Conservation (phyloP, 345 rosid genomes). For the Linum trigynum region DNA sequence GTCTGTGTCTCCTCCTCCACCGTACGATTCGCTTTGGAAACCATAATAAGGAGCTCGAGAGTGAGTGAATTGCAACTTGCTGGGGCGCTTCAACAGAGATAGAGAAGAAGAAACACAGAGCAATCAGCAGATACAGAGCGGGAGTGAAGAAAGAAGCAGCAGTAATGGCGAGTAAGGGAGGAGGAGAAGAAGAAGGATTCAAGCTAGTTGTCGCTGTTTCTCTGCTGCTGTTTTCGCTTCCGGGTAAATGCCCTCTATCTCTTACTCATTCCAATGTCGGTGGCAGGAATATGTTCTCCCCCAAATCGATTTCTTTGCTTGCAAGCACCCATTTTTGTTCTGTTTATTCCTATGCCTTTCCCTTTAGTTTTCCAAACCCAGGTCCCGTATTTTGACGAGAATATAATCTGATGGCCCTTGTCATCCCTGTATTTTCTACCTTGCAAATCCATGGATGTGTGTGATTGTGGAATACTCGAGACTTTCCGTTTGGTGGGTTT, state of each 20-base stretch:
- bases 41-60: too few species aligned
- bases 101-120: slow-evolving; percentile 4
- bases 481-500: slow-evolving; percentile 12
- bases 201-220: slow-evolving; percentile 38
- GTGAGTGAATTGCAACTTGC: too few species aligned
- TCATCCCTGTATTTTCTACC: too few species aligned
- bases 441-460: too few species aligned
- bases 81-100: background rate
- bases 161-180: slow-evolving; percentile 27
- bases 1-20: background rate
- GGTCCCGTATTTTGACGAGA: too few species aligned
- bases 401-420: too few species aligned
- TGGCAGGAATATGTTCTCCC: background rate
- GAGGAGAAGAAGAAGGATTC: slow-evolving; percentile 19
- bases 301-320: background rate
- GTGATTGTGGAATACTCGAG: too few species aligned
- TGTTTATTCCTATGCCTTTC: too few species aligned
- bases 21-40: too few species aligned
- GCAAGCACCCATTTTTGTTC: background rate
- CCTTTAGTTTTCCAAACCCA: too few species aligned
- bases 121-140: too few species aligned
- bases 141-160: too few species aligned
- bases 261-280: background rate
- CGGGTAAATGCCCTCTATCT: slow-evolving; percentile 36
- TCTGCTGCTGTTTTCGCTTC: slow-evolving; percentile 34